Percentiles rank a stretch among this genome's conserved stretches.
phyloP scores from a whole-genome alignment of 2,329 filamentous ascomycete genomes.

The Aspergillus sp. region DNA sequence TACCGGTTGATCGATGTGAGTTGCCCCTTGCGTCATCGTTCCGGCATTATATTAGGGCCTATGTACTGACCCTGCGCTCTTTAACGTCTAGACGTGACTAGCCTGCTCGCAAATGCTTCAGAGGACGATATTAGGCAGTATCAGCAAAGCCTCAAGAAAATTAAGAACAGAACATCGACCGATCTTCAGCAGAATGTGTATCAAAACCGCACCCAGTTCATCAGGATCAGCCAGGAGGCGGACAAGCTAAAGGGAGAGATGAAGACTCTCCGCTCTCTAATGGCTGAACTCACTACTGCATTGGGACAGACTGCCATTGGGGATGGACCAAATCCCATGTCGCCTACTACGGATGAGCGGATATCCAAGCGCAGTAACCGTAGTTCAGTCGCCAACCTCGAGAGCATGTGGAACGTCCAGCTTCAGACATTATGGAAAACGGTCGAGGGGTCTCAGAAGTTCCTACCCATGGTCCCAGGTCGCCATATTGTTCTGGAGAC shows the following conservation, averaged over 20 bases:
- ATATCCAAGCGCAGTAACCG: slow-evolving; percentile 63
- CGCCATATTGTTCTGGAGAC: slow-evolving; percentile 93
- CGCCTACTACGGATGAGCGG: slow-evolving; percentile 53
- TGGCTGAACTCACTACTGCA: slow-evolving; percentile 86
- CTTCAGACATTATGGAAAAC: slow-evolving; percentile 87
- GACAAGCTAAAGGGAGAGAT: slow-evolving; percentile 97
- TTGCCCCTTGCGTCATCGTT: slow-evolving; percentile 8
- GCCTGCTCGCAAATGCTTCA: slow-evolving; percentile 76
- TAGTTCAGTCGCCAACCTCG: slow-evolving; percentile 78
- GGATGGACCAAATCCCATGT: slow-evolving; percentile 56
- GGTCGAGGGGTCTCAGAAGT: slow-evolving; percentile 97
- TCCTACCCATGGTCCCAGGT: slow-evolving; percentile 84
- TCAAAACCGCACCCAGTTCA: slow-evolving; percentile 96
- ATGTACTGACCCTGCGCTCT: slow-evolving; percentile 16
- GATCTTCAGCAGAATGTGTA: slow-evolving; percentile 95
- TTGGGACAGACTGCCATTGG: slow-evolving; percentile 45
- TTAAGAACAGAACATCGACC: slow-evolving; percentile 74
- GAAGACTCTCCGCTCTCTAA: slow-evolving; percentile 82
- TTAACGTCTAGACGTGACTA: slow-evolving; percentile 46
- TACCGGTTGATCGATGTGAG: slow-evolving; percentile 77
- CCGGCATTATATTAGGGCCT: not conserved
- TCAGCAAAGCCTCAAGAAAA: slow-evolving; percentile 70
- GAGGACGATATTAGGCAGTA: slow-evolving; percentile 85
- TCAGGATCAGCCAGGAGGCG: slow-evolving; percentile 98
- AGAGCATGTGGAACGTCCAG: slow-evolving; percentile 67